Percentiles rank a stretch among this genome's conserved stretches.
phyloP scores from a whole-genome alignment of 305 asterid genomes.

The Rubia tinctorum region DNA sequence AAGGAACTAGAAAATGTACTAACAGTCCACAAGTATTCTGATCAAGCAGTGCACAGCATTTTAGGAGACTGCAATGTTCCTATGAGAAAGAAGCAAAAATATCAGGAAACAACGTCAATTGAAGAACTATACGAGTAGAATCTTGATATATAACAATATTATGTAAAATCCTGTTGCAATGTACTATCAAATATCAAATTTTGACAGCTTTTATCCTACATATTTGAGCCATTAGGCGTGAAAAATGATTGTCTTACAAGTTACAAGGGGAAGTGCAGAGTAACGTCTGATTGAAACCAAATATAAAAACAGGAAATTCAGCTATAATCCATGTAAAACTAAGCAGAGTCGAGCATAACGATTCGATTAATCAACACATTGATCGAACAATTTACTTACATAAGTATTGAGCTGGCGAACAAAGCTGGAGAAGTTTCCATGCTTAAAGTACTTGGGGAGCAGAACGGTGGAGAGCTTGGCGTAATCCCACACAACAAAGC shows the following conservation, averaged over 20 bases:
- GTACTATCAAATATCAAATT: not conserved
- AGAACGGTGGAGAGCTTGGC: constrained; percentile 34
- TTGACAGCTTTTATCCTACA: not conserved
- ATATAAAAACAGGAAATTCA: not conserved
- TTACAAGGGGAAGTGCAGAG: too few species aligned
- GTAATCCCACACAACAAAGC: constrained; percentile 49
- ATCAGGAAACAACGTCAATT: not conserved
- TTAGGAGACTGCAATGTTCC: not conserved
- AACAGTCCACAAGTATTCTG: not conserved
- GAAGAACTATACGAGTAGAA: not conserved
- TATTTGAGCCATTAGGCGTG: not conserved
- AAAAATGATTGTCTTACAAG: not conserved
- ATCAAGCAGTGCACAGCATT: not conserved
- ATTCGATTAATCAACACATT: not conserved
- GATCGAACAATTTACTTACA: constrained; percentile 25
- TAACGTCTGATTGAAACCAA: not conserved
- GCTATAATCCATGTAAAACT: not conserved
- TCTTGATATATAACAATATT: too few species aligned
- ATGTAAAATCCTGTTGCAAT: too few species aligned
- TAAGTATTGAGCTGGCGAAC: constrained; percentile 52
- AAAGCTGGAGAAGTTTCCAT: constrained; percentile 46
- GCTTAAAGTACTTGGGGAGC: constrained; percentile 46
- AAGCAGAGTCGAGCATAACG: not conserved
- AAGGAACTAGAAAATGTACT: not conserved
- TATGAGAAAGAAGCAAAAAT: not conserved